These are phyloP conservation scores for Austroboletus niveus DNA, from an alignment of 1,284 basidiomycete genomes.

Conservation along the genomic window DNA sequence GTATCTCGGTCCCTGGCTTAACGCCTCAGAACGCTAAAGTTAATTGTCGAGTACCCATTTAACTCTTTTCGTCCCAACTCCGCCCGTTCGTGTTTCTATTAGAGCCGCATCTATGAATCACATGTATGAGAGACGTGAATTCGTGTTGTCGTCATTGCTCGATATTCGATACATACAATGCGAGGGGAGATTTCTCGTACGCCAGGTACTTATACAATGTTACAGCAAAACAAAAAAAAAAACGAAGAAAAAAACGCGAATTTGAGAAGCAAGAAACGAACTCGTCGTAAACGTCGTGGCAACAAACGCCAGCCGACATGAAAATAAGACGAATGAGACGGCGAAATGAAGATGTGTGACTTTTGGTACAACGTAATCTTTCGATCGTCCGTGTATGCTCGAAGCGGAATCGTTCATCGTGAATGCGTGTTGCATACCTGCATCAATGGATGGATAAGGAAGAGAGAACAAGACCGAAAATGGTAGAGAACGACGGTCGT, in stretches of 20 bases:
- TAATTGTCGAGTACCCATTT: not conserved
- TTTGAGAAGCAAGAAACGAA: slow-evolving; percentile 18
- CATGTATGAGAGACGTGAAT: slow-evolving; percentile 7
- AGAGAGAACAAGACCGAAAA: slow-evolving; percentile 2
- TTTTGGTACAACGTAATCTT: slow-evolving; percentile 27
- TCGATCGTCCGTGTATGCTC: slow-evolving; percentile 12
- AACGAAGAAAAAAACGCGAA: slow-evolving; percentile 4
- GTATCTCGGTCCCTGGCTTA: no score
- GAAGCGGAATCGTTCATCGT: not conserved
- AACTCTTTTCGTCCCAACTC: slow-evolving; percentile 3
- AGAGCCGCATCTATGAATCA: slow-evolving; percentile 7
- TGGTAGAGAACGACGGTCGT: slow-evolving; percentile 11
- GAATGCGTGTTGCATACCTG: not conserved
- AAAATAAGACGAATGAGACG: slow-evolving; percentile 22
- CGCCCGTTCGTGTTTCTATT: slow-evolving; percentile 1
- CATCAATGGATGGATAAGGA: slow-evolving; percentile 1
- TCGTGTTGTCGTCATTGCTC: slow-evolving; percentile 9
- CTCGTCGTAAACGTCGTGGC: slow-evolving; percentile 25
- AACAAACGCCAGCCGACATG: slow-evolving; percentile 19
- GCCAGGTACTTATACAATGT: slow-evolving; percentile 41
- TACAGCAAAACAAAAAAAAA: slow-evolving; percentile 11
- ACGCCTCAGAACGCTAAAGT: not conserved
- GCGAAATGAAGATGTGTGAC: slow-evolving; percentile 8
- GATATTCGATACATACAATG: slow-evolving; percentile 21
- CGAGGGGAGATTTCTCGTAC: slow-evolving; percentile 27